These are phyloP conservation scores for Russula vinacea DNA, from an alignment of 768 basidiomycete genomes.

Conservation along the genomic window DNA sequence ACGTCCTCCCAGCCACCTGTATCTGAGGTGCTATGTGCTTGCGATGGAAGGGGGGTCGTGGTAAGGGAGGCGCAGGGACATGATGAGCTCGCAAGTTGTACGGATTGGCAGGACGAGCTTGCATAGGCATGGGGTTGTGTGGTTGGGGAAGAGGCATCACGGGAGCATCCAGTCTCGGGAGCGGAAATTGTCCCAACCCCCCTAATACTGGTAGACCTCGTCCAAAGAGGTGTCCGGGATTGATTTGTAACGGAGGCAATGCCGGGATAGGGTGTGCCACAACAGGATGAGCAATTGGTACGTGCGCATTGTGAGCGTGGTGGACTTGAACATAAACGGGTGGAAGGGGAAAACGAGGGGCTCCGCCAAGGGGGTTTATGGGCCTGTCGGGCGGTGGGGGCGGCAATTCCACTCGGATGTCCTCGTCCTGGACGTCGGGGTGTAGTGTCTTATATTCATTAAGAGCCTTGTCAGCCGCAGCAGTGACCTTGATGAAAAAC, in stretches of 20 bases:
- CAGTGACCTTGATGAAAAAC: slow-evolving; percentile 50
- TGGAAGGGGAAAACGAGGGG: background rate
- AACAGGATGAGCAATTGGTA: slow-evolving; percentile 25
- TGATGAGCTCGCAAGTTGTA: background rate
- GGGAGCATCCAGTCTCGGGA: background rate
- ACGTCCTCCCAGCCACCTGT: slow-evolving; percentile 8
- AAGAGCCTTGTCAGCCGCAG: slow-evolving; percentile 63
- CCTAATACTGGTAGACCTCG: background rate
- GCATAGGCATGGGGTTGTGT: background rate
- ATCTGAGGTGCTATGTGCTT: background rate
- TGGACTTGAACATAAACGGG: slow-evolving; percentile 22
- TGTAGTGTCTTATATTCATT: slow-evolving; percentile 56
- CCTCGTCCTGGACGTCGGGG: slow-evolving; percentile 59
- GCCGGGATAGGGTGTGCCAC: slow-evolving; percentile 10
- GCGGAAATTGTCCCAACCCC: background rate
- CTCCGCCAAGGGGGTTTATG: background rate
- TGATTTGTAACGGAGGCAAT: background rate
- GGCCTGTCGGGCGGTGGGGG: slow-evolving; percentile 3
- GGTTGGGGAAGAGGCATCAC: background rate
- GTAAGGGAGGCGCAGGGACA: background rate
- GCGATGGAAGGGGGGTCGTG: slow-evolving; percentile 4
- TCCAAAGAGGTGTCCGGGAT: slow-evolving; percentile 14
- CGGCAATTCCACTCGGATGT: slow-evolving; percentile 65
- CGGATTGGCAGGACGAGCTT: background rate
- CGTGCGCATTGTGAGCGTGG: slow-evolving; percentile 19